These are phyloP conservation scores for Catharanthus roseus DNA, from an alignment of 257 asterid genomes.

Conservation along the genomic window DNA sequence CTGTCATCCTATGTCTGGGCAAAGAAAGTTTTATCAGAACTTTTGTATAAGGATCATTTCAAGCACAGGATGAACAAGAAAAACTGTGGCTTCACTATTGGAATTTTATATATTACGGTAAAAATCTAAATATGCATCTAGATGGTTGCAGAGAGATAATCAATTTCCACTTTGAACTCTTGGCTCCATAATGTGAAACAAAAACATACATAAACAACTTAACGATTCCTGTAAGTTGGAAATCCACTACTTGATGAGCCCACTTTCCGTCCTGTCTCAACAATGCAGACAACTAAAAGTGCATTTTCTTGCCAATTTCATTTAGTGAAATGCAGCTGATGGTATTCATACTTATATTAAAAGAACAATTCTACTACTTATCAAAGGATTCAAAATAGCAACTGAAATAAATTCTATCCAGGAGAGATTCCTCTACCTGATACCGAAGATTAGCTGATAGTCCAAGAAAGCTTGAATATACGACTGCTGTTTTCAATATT, in stretches of 20 bases:
- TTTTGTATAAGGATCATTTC: neutral
- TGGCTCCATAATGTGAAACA: neutral
- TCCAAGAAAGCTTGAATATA: constrained; percentile 76
- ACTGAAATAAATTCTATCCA: neutral
- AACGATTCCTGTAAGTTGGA: neutral
- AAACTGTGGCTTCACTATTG: neutral
- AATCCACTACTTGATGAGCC: neutral
- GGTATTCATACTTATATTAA: neutral
- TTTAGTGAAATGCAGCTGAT: neutral
- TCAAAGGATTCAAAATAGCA: neutral
- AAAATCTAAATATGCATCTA: neutral
- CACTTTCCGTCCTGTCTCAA: neutral
- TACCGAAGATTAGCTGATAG: constrained; percentile 85
- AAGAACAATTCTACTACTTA: neutral
- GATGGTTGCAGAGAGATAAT: neutral
- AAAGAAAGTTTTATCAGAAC: neutral
- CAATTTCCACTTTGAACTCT: neutral
- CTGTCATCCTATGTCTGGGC: neutral
- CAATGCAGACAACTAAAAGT: neutral
- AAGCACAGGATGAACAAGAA: neutral
- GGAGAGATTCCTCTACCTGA: constrained; percentile 50
- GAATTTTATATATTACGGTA: neutral
- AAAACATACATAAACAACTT: neutral
- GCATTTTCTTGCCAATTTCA: neutral
- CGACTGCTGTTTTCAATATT: constrained; percentile 71